Percentiles rank a stretch among this genome's conserved stretches.
phyloP scores from a whole-genome alignment of 2,329 filamentous ascomycete genomes.

The Madurella mycetomatis region DNA sequence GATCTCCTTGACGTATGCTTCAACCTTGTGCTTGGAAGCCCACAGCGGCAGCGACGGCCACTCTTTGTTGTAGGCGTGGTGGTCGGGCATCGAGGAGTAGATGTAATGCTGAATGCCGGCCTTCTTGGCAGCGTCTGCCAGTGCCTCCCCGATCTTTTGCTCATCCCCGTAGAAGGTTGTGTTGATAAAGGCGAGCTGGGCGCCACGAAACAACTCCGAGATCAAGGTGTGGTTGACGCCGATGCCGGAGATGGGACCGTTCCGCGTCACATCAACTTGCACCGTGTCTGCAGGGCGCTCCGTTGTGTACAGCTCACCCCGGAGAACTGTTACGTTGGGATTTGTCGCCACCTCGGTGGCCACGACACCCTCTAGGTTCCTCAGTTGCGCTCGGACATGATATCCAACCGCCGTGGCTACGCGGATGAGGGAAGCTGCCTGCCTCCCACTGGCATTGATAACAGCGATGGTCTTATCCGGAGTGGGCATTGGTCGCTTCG shows the following conservation, averaged over 20 bases:
- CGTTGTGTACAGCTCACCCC: constrained; percentile 59
- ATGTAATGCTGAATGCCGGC: constrained; percentile 85
- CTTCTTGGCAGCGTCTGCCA: constrained; percentile 84
- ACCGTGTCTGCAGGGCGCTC: constrained; percentile 44
- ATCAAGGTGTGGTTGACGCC: constrained; percentile 71
- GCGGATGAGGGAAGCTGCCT: constrained; percentile 91
- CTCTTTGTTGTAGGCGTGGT: constrained; percentile 67
- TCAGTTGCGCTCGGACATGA: constrained; percentile 85
- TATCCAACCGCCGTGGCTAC: constrained; percentile 92
- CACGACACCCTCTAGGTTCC: constrained; percentile 81
- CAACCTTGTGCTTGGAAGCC: constrained; percentile 87
- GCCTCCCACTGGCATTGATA: constrained; percentile 92
- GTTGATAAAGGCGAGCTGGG: constrained; percentile 92
- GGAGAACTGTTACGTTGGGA: constrained; percentile 66
- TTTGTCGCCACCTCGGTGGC: constrained; percentile 79
- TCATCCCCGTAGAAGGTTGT: constrained; percentile 97
- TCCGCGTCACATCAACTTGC: constrained; percentile 62
- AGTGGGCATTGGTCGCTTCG: constrained; percentile 54
- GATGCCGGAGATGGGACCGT: constrained; percentile 57
- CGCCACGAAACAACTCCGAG: constrained; percentile 72
- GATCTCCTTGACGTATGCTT: constrained; percentile 82
- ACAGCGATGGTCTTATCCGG: constrained; percentile 81
- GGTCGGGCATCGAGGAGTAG: constrained; percentile 96
- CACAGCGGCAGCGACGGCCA: constrained; percentile 88
- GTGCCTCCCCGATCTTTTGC: constrained; percentile 77